Conservation (phyloP, 1,284 basidiomycete genomes). For the Vanrija sp. region DNA sequence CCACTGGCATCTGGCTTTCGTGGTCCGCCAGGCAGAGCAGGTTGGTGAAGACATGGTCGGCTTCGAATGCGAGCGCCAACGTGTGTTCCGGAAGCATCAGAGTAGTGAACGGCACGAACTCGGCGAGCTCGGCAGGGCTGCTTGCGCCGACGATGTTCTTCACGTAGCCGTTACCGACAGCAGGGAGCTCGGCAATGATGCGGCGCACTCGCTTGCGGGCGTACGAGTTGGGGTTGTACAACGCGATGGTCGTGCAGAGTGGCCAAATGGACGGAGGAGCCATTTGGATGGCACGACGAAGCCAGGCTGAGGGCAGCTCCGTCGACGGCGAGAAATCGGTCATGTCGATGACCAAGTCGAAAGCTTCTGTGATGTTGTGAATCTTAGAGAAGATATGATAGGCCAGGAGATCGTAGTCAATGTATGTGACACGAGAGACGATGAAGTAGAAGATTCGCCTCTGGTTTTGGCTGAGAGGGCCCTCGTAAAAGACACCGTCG, state of each 20-base stretch:
- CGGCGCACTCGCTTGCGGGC: slow-evolving; percentile 67
- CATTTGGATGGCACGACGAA: slow-evolving; percentile 73
- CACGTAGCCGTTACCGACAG: slow-evolving; percentile 61
- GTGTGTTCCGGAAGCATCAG: slow-evolving; percentile 40
- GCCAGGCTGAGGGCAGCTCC: slow-evolving; percentile 75
- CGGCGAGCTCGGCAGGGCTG: slow-evolving; percentile 59
- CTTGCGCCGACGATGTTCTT: slow-evolving; percentile 56
- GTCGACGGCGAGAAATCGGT: slow-evolving; percentile 71
- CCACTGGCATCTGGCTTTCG: slow-evolving; percentile 43
- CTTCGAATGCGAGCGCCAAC: slow-evolving; percentile 38
- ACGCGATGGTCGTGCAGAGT: slow-evolving; percentile 54
- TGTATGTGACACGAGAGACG: slow-evolving; percentile 69
- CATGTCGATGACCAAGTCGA: slow-evolving; percentile 76
- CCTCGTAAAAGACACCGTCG: slow-evolving; percentile 65
- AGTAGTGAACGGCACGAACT: slow-evolving; percentile 64
- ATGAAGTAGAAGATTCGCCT: slow-evolving; percentile 51
- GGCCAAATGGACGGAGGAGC: slow-evolving; percentile 55
- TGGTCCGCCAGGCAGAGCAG: slow-evolving; percentile 38
- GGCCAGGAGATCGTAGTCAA: slow-evolving; percentile 80
- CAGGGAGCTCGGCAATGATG: slow-evolving; percentile 57
- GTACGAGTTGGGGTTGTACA: slow-evolving; percentile 74
- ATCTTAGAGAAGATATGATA: slow-evolving; percentile 73
- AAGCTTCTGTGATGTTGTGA: slow-evolving; percentile 48
- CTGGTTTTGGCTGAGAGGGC: slow-evolving; percentile 50
- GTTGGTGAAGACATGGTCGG: slow-evolving; percentile 44